Evolutionary conservation across 306 rosid genomes (phyloP).

Genomic region (Citrullus colocynthis): DNA sequence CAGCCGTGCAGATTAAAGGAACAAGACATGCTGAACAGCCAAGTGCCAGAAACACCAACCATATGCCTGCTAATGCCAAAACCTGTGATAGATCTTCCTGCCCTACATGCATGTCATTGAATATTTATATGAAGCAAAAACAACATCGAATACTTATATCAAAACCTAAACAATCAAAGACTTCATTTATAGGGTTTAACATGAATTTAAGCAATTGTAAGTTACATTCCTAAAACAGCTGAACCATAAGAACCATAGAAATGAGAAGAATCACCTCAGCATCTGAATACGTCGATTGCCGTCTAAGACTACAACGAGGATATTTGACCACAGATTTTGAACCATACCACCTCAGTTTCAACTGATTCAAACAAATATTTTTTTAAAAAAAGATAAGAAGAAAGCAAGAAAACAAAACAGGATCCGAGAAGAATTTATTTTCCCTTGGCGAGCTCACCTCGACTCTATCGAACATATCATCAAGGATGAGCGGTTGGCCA

Average conservation of each 20-base stretch:
- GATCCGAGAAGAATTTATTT: not conserved
- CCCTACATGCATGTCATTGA: constrained; percentile 93
- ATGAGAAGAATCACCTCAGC: constrained; percentile 63
- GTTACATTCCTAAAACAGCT: not conserved
- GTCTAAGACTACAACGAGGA: constrained; percentile 79
- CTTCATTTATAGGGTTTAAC: not conserved
- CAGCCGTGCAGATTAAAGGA: constrained; percentile 41
- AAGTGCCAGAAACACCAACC: constrained; percentile 61
- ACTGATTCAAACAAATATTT: constrained; percentile 26
- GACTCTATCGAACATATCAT: constrained; percentile 87
- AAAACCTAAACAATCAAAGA: too few relatives aligned
- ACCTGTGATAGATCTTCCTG: constrained; percentile 94
- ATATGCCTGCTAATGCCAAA: constrained; percentile 65
- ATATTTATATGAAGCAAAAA: constrained; percentile 32
- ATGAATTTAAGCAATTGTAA: not conserved
- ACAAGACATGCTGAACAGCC: constrained; percentile 56
- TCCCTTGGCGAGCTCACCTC: constrained; percentile 30
- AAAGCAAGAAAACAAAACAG: not conserved
- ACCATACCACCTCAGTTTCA: constrained; percentile 69
- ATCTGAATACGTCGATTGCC: constrained; percentile 72
- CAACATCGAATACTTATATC: too few relatives aligned
- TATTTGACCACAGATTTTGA: constrained; percentile 73
- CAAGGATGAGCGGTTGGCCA: constrained; percentile 83
- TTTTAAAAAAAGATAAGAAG: not conserved
- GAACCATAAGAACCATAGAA: not conserved